Evolutionary conservation across 192 early-diverging fungal genomes (phyloP), one percentile per base, ranked within the genome.

Genomic region (Umbelopsis isabellina): DNA sequence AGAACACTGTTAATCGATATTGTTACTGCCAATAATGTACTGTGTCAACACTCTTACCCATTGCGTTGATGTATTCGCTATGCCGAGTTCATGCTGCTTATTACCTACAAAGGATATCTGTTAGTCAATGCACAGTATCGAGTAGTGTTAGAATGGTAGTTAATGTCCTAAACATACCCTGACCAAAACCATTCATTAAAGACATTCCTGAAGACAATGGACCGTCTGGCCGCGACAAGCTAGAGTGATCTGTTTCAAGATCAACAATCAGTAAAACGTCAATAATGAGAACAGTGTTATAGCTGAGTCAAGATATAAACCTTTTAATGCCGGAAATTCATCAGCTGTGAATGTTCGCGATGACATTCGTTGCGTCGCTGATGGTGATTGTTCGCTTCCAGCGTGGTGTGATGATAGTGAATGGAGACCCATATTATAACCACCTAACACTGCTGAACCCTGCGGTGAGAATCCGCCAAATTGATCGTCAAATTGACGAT

Each of bases 281-380:
- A 47, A 15, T 41, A 45, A 65, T 44, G 6, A 66, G 47, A 16
- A 35, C 66, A 41, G 21, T 49, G 22, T 70, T 47, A 35, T 37
- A 49, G 50, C 66, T 53, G 52, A 47, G 48, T 50, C 66, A 70
- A 20, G 67, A 22, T 7, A 61, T 73, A 51, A 66, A 66, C 71
- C 73, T 69, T 64, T 68, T 18, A 78, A 41, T 33, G 76, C 76
- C 58, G 76, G 76, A 58, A 78, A 78, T 35, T 78, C 76, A 50
- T 78, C 76, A 45, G 73, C 68, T 20, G 76, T 69, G 51, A 78
- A 78, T 22, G 76, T 55, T 66, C 76, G 67, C 72, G 67, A 72
- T 61, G 47, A 68, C 30, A 67, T 20, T 41, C 44, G 52, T 48
- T 66, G 45, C 49, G 48, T 21, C 23, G 71, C 16, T 45, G 71